Evolutionary conservation across 176 grass and related monocot genomes (phyloP), one percentile per base, ranked within the genome.

Genomic region (Elaeis guineensis): DNA sequence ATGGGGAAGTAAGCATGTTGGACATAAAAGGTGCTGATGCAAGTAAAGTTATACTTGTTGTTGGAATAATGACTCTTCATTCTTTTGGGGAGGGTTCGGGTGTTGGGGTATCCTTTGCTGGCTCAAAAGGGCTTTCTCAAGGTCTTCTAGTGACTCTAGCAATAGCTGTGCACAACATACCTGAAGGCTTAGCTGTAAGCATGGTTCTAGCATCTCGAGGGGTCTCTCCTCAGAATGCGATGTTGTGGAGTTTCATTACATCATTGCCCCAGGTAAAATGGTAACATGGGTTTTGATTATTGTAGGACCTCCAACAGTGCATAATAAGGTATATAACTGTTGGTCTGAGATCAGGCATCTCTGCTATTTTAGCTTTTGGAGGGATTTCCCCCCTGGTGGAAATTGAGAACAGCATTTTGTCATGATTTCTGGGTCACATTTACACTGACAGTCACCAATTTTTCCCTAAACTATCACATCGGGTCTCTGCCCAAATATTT

Each of bases 31-130:
- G 93, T 52, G 93, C 93, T 54, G 93, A 97, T 66, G 93, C 93
- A 62, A 97, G 93, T 82, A 97, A 97, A 91, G 87, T 87, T 72
- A 97, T 97, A 72, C 87, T 97, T 75, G 87, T 97, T 62, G 87
- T 97, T 2, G 93, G 93, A 75, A 97, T 97, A 88, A 97, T 97
- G 93, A 97, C 93, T 0, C 93, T 97, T 52, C 93, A 97, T 83
- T 97, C 93, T 35, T 97, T 97, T 70, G 93, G 93, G 15, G 93
- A 97, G 70, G 93, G 93, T 19, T 97, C 93, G 70, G 93, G 93
- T 74, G 93, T 97, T n/a, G 93, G 93, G 65, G 93, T 97, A 52
- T 97, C 93, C 48, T 97, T 97, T 73, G 93, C 87, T 63, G 87
- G 93, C 9, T 75, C 93, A 52, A 91, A 90, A 76, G 93, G 93